Conservation (phyloP, 148 eudicot species). For the Camellia granthamiana region DNA sequence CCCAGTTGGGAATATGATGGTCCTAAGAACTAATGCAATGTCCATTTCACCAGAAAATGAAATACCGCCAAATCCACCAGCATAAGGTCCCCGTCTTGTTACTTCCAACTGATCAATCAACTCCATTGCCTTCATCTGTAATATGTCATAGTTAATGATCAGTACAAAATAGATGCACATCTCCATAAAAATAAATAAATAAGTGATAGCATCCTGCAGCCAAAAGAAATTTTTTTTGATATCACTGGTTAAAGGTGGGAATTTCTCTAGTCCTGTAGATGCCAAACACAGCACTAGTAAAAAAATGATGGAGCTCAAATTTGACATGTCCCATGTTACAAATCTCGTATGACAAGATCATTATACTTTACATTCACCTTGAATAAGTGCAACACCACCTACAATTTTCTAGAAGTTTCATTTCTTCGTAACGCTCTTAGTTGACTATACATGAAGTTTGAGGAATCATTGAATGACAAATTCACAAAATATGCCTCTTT, state of each 20-base stretch:
- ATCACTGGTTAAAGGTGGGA: background rate
- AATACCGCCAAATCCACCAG: conserved; percentile 91
- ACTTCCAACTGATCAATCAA: conserved; percentile 76
- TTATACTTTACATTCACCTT: background rate
- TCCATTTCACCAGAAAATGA: conserved; percentile 92
- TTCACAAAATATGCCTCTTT: background rate
- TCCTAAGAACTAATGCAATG: conserved; percentile 76
- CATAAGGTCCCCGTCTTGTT: conserved; percentile 85
- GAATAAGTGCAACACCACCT: background rate
- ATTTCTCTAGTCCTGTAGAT: background rate
- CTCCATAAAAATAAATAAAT: background rate
- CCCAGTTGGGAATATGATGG: conserved; percentile 76
- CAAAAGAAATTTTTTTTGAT: background rate
- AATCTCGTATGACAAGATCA: background rate
- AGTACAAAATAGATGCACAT: background rate
- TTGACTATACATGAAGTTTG: background rate
- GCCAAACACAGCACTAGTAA: background rate
- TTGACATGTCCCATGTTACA: background rate
- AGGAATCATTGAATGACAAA: background rate
- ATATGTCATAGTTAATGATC: background rate
- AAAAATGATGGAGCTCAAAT: background rate
- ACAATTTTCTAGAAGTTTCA: background rate
- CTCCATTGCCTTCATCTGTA: conserved; percentile 95
- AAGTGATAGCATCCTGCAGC: too few species aligned
- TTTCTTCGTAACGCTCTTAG: background rate